Evolutionary conservation across 2,329 filamentous ascomycete genomes (phyloP).

Genomic region (Beauveria asiatica): DNA sequence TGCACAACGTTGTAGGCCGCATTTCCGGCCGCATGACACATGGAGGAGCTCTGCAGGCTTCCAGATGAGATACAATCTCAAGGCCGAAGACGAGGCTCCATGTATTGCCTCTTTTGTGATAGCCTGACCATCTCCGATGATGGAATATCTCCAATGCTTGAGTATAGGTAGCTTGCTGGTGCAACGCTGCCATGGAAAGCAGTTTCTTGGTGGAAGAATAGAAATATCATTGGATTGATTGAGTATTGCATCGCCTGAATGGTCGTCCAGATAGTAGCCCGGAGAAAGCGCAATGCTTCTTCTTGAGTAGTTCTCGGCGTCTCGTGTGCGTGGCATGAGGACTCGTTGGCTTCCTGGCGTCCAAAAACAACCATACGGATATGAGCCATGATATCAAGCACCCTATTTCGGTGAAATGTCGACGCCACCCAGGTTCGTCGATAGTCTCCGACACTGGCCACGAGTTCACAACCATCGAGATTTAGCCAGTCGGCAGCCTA

Average conservation of each 20-base stretch:
- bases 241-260: not conserved
- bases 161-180: not conserved
- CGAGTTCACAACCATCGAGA: conserved; percentile 1
- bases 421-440: conserved; percentile 3
- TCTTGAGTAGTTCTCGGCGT: not conserved
- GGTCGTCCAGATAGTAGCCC: no score
- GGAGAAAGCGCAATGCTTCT: not conserved
- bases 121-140: not conserved
- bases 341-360: not conserved
- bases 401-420: not conserved
- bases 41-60: not conserved
- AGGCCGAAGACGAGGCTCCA: not conserved
- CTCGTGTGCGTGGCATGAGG: not conserved
- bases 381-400: conserved; percentile 1
- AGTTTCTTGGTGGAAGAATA: no score
- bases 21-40: conserved; percentile 8
- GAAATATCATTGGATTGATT: no score
- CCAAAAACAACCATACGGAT: not conserved
- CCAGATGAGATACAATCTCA: not conserved
- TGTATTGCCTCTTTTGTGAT: conserved; percentile 4
- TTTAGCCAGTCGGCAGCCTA: conserved; percentile 2
- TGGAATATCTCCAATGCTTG: no score
- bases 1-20: conserved; percentile 5
- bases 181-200: no score
- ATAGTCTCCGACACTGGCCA: not conserved